phyloP scores from a whole-genome alignment of 2,329 filamentous ascomycete species.

The Trematosphaeria pertusa region DNA sequence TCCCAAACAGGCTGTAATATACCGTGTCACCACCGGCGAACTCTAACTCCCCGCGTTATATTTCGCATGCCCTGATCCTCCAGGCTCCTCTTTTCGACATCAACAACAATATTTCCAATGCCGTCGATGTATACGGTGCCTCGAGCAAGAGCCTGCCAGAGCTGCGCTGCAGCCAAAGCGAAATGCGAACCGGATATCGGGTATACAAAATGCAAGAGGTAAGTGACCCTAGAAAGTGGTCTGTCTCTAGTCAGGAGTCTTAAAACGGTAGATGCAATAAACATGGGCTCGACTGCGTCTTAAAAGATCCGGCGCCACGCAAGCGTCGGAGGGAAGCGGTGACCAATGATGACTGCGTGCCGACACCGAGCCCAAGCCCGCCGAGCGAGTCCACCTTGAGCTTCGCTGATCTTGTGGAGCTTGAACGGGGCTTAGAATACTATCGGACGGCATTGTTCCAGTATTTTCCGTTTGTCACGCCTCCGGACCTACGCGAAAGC shows the following conservation, averaged over 20 bases:
- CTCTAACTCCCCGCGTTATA: no score
- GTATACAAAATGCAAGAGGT: constrained; percentile 20
- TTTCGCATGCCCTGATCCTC: no score
- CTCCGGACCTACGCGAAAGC: constrained; percentile 1
- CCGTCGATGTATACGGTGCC: constrained; percentile 12
- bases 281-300: constrained; percentile 11
- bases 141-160: constrained; percentile 13
- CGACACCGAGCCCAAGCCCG: neutral
- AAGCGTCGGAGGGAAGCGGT: constrained; percentile 11
- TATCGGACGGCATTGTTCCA: constrained; percentile 13
- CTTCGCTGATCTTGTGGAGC: constrained; percentile 4
- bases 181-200: constrained; percentile 18
- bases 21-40: no score
- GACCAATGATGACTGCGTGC: neutral
- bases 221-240: neutral
- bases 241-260: neutral
- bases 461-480: constrained; percentile 18
- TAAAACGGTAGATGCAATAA: constrained; percentile 11
- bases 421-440: constrained; percentile 9
- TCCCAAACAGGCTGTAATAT: no score
- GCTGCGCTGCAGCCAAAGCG: constrained; percentile 13
- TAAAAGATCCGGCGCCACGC: constrained; percentile 6
- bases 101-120: no score
- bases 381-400: no score
- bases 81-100: no score